Conservation (phyloP, 768 basidiomycete species). For the Panellus pusillus region DNA sequence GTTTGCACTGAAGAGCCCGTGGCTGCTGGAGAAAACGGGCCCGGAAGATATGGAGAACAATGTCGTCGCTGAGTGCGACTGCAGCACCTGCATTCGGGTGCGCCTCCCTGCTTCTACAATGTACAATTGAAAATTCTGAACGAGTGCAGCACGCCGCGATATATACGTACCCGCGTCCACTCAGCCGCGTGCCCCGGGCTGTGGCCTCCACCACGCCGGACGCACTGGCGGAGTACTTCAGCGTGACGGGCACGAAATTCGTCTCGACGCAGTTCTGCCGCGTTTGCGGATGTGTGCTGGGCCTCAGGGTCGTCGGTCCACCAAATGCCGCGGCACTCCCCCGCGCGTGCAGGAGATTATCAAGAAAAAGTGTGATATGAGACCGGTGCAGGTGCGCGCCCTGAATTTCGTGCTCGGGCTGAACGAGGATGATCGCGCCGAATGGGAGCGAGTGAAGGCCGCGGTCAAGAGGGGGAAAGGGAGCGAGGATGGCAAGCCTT, state of each 20-base stretch:
- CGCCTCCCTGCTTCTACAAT: neutral
- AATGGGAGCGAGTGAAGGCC: constrained; percentile 13
- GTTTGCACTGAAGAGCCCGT: constrained; percentile 18
- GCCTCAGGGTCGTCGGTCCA: constrained; percentile 17
- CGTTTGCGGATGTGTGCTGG: constrained; percentile 13
- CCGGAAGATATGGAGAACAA: constrained; percentile 17
- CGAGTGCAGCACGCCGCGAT: constrained; percentile 9
- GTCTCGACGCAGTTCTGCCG: constrained; percentile 17
- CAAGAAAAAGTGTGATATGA: constrained; percentile 5
- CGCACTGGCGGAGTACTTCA: constrained; percentile 17
- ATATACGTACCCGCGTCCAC: constrained; percentile 20
- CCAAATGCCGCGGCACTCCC: constrained; percentile 14
- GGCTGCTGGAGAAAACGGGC: constrained; percentile 13
- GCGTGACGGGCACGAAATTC: constrained; percentile 14
- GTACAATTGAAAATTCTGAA: neutral
- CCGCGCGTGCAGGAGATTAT: constrained; percentile 16
- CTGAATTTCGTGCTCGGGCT: constrained; percentile 18
- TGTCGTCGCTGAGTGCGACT: constrained; percentile 14
- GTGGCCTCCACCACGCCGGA: constrained; percentile 9
- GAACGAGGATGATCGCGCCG: constrained; percentile 13
- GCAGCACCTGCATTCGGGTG: constrained; percentile 20
- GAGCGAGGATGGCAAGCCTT: constrained; percentile 9
- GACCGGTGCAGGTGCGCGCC: constrained; percentile 20
- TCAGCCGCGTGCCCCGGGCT: constrained; percentile 5
- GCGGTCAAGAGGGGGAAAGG: constrained; percentile 7